These are phyloP conservation scores for Sporothrix protearum DNA, from an alignment of 2,329 filamentous ascomycete species.

Conservation along the genomic window DNA sequence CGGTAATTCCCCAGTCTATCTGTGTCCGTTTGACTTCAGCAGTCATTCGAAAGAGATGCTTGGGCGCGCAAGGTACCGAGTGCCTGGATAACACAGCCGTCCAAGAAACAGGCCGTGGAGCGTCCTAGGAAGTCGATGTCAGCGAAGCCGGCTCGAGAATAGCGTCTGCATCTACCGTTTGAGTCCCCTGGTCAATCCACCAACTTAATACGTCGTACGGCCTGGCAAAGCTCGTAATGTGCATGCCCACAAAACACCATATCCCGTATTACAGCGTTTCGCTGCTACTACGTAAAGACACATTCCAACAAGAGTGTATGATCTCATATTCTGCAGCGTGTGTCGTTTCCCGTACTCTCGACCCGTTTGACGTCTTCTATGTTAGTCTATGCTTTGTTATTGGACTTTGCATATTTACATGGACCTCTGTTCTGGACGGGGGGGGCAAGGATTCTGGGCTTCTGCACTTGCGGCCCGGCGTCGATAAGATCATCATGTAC, in stretches of 20 bases:
- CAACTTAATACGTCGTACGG: not conserved
- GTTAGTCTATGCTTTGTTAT: not conserved
- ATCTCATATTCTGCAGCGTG: not conserved
- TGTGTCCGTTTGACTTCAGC: not conserved
- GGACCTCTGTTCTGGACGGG: not conserved
- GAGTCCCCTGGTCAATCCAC: not conserved
- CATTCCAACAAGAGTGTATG: not conserved
- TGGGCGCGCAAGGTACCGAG: not conserved
- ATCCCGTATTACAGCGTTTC: no score
- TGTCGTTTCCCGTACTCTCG: not conserved
- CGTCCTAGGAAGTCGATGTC: not conserved
- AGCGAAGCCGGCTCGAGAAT: not conserved
- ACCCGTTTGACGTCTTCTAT: no score
- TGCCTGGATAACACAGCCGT: not conserved
- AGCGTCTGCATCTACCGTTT: not conserved
- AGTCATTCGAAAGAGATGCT: not conserved
- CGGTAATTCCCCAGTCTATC: not conserved
- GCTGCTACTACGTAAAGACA: not conserved
- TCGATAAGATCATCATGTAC: not conserved
- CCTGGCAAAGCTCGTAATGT: not conserved
- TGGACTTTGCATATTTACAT: not conserved
- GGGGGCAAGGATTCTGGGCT: not conserved
- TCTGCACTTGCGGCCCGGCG: not conserved
- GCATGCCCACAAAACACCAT: not conserved
- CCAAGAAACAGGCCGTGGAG: not conserved